Percentiles rank a stretch among this genome's conserved stretches.
These are phyloP conservation scores for Suillus placidus DNA, from an alignment of 768 basidiomycete genomes.

Conservation along the genomic window DNA sequence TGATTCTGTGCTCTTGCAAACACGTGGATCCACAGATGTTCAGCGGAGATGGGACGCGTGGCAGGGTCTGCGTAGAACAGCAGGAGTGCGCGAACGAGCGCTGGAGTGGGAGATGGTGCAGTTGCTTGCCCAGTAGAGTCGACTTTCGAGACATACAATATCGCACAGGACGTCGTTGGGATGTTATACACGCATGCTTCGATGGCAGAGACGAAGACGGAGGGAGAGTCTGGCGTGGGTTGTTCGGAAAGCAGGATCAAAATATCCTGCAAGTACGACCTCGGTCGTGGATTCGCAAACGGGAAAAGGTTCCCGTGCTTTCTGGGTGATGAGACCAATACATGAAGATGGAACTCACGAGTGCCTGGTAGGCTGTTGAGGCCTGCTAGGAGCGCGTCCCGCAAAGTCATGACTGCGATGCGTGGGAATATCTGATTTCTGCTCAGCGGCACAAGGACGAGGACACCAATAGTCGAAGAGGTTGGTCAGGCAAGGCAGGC, in stretches of 20 bases:
- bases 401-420: constrained; percentile 45
- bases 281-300: constrained; percentile 68
- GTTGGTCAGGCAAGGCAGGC: background rate
- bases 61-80: constrained; percentile 60
- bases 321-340: constrained; percentile 67
- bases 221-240: constrained; percentile 46
- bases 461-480: background rate
- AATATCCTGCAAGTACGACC: constrained; percentile 73
- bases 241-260: constrained; percentile 77
- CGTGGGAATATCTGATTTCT: constrained; percentile 25
- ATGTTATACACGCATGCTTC: constrained; percentile 78
- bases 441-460: constrained; percentile 10
- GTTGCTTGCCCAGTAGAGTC: constrained; percentile 84
- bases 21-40: constrained; percentile 77
- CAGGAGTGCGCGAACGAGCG: constrained; percentile 70
- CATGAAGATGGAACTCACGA: constrained; percentile 75
- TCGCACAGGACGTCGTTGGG: constrained; percentile 64
- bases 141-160: constrained; percentile 92
- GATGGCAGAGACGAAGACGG: constrained; percentile 75
- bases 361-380: constrained; percentile 63
- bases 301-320: constrained; percentile 75
- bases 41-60: constrained; percentile 61
- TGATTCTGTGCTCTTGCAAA: constrained; percentile 91
- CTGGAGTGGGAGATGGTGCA: constrained; percentile 66
- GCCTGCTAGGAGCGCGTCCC: constrained; percentile 61